Evolutionary conservation across 176 grass and related monocot species (phyloP).

Genomic region (Oryza meyeriana): DNA sequence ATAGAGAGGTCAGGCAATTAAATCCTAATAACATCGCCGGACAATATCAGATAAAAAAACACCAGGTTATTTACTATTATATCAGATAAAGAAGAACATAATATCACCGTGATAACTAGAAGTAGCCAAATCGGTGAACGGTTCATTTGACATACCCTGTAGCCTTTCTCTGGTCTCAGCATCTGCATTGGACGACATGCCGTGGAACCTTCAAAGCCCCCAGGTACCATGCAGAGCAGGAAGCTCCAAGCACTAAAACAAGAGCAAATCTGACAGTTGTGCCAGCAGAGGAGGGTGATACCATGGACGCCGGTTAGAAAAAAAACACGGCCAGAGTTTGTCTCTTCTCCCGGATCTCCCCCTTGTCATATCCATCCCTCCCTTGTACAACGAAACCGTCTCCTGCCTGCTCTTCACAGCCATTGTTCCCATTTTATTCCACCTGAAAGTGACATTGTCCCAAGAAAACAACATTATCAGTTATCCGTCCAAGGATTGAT

Average conservation of each 20-base stretch:
- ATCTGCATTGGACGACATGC: constrained; percentile 45
- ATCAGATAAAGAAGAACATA: no score
- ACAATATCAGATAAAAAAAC: not conserved
- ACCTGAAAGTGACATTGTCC: constrained; percentile 24
- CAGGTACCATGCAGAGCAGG: not conserved
- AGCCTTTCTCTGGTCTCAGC: constrained; percentile 21
- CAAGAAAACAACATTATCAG: constrained; percentile 22
- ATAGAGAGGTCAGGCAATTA: not conserved
- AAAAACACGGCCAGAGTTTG: constrained; percentile 39
- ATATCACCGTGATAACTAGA: not conserved
- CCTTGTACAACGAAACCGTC: constrained; percentile 45
- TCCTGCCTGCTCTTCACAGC: constrained; percentile 23
- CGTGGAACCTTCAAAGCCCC: constrained; percentile 42
- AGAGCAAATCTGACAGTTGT: constrained; percentile 25
- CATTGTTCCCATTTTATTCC: constrained; percentile 10
- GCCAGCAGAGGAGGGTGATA: constrained; percentile 12
- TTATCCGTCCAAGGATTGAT: not conserved
- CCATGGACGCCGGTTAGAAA: not conserved
- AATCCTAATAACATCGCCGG: not conserved
- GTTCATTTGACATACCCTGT: constrained; percentile 34
- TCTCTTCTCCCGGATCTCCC: constrained; percentile 48
- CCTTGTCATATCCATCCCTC: constrained; percentile 17
- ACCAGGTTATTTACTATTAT: no score
- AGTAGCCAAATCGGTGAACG: not conserved
- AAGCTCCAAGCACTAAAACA: constrained; percentile 43